phyloP scores from a whole-genome alignment of 2,329 filamentous ascomycete genomes.

The Nothophaeocryptopus gaeumannii region DNA sequence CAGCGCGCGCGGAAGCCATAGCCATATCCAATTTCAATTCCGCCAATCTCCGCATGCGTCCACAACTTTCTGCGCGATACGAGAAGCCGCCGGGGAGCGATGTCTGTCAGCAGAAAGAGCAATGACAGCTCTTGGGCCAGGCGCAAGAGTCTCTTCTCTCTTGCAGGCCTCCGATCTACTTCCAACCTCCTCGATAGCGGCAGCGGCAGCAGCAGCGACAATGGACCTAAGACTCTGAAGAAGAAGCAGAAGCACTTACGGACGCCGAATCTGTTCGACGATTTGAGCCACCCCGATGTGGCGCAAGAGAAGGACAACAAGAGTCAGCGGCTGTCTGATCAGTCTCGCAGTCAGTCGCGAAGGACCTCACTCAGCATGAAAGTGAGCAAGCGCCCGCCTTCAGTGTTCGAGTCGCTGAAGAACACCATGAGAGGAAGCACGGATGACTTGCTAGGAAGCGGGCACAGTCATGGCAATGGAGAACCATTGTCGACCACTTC shows the following conservation, averaged over 20 bases:
- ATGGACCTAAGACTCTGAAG: conserved; percentile 18
- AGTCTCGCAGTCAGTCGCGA: conserved; percentile 21
- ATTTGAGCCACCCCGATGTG: conserved; percentile 26
- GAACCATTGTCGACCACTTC: conserved; percentile 49
- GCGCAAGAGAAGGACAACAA: conserved; percentile 20
- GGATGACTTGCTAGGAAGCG: conserved; percentile 39
- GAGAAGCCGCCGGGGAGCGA: conserved; percentile 7
- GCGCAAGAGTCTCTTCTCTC: conserved; percentile 34
- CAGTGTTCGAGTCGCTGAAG: conserved; percentile 53
- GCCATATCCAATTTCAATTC: no score
- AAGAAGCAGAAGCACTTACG: conserved; percentile 29
- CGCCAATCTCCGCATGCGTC: no score
- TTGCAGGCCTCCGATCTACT: conserved; percentile 30
- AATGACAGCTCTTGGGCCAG: conserved; percentile 31
- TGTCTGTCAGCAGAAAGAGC: conserved; percentile 23
- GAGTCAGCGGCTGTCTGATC: conserved; percentile 21
- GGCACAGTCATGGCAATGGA: conserved; percentile 32
- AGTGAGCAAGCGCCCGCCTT: conserved; percentile 9
- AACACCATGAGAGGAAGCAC: conserved; percentile 50
- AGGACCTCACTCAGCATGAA: conserved; percentile 46
- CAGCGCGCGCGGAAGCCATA: no score
- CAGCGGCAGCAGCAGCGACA: conserved; percentile 13
- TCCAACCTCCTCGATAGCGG: conserved; percentile 19
- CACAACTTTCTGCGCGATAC: no score
- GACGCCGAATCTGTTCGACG: conserved; percentile 20